A percentile compares a stretch with the other conserved stretches of the same genome.
phyloP scores from a whole-genome alignment of 2,329 filamentous ascomycete genomes.

The Trichoderma endophyticum region DNA sequence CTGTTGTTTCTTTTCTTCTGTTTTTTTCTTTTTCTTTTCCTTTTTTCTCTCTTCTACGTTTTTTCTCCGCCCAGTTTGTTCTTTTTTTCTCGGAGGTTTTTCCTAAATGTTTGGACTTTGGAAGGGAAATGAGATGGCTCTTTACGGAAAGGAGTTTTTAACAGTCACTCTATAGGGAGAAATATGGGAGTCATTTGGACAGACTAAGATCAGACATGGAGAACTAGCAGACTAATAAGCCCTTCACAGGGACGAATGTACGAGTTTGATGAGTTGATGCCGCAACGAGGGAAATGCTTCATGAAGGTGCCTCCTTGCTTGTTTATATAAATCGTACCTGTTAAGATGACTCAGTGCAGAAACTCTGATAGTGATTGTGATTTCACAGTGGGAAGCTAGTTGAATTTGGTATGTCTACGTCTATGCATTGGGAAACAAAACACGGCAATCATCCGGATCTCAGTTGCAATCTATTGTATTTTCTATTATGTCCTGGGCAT shows the following conservation, averaged over 20 bases:
- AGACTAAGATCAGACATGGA: neutral
- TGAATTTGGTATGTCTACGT: neutral
- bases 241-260: slow-evolving; percentile 18
- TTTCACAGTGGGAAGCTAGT: neutral
- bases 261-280: slow-evolving; percentile 11
- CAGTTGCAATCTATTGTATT: neutral
- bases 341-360: neutral
- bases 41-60: neutral
- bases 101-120: neutral
- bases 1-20: neutral
- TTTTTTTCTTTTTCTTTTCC: neutral
- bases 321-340: neutral
- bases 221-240: slow-evolving; percentile 13
- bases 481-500: neutral
- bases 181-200: neutral
- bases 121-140: neutral
- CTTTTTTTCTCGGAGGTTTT: neutral
- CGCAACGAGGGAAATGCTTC: neutral
- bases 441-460: neutral
- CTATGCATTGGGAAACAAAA: neutral
- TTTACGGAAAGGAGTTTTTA: neutral
- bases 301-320: neutral
- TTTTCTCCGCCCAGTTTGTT: neutral
- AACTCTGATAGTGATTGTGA: neutral
- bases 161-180: neutral